Evolutionary conservation across 257 asterid genomes (phyloP), one percentile per base, ranked within the genome.

Genomic region (Solanum microdontum): DNA sequence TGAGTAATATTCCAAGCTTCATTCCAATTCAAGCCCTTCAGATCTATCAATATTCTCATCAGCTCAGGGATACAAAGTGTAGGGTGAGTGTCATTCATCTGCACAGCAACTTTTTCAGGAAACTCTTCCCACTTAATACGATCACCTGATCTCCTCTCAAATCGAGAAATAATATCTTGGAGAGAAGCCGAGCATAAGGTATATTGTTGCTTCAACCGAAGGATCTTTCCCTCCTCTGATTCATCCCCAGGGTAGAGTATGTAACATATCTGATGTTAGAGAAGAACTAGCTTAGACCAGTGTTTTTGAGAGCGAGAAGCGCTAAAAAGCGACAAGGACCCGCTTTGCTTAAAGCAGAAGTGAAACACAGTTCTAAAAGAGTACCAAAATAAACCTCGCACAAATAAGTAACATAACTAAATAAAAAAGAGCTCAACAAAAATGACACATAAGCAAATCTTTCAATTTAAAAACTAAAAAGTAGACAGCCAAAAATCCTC

Each of bases 41-140:
- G 89, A 90, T 95, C 98, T 84, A 95, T 92, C 92, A 95, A 93
- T 86, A 94, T 93, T 89, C 98, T 93, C 93, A 95, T 93, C 88
- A 95, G 91, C 91, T 95, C 98, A 2, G 98, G 98, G 72, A 94
- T 95, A 87, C 97, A 95, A 45, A 95, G 94, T 14, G 98, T 95
- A 90, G 98, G 98, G 90, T 95, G 98, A 26, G 98, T 95, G 86
- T 95, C 98, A 86, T 95, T 95, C 98, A 94, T 95, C 93, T 95
- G 98, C 90, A 95, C 97, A 86, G 98, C 97, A 88, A 94, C 98
- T 90, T 95, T 95, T 90, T 94, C 97, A 83, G 98, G 95, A 90
- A 95, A 93, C 68, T 93, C 93, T 85, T 94, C 96, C 98, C 98
- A 95, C 87, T 89, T 93, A 72, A 90, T 90, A 48, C 87, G 88